Evolutionary conservation across 108 stramenopile genomes (phyloP).

Genomic region (Cylindrotheca closterium): DNA sequence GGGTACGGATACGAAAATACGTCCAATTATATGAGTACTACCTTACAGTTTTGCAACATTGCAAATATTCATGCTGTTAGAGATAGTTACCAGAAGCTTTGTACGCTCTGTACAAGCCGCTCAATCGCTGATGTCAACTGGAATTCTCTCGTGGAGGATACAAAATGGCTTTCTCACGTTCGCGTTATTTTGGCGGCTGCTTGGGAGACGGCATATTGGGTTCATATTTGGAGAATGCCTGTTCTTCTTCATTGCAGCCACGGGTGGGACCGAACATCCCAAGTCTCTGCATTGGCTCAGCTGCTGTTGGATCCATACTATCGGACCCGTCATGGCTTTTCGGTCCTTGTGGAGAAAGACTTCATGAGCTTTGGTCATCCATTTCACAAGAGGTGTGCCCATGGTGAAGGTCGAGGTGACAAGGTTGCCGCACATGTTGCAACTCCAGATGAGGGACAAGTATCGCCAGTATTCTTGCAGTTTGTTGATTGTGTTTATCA

Average conservation of each 20-base stretch:
- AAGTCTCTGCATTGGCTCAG: slow-evolving; percentile 89
- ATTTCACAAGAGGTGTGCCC: slow-evolving; percentile 90
- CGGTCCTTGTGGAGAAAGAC: slow-evolving; percentile 94
- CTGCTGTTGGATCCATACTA: slow-evolving; percentile 96
- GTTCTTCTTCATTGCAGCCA: slow-evolving; percentile 97
- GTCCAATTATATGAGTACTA: slow-evolving; percentile 74
- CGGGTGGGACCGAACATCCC: slow-evolving; percentile 99
- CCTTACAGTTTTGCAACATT: slow-evolving; percentile 83
- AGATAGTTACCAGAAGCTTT: slow-evolving; percentile 78
- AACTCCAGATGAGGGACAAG: slow-evolving; percentile 73
- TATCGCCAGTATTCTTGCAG: slow-evolving; percentile 96
- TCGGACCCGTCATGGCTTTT: slow-evolving; percentile 93
- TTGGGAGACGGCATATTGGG: slow-evolving; percentile 85
- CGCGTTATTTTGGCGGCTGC: slow-evolving; percentile 86
- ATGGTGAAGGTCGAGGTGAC: slow-evolving; percentile 87
- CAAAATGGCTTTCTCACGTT: slow-evolving; percentile 90
- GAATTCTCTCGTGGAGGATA: slow-evolving; percentile 82
- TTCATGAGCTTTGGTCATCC: slow-evolving; percentile 98
- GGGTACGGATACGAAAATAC: slow-evolving; percentile 93
- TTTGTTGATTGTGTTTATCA: slow-evolving; percentile 97
- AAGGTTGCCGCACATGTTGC: slow-evolving; percentile 3
- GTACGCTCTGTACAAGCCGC: slow-evolving; percentile 53
- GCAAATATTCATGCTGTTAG: slow-evolving; percentile 90
- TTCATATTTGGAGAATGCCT: slow-evolving; percentile 84
- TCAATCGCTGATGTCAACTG: slow-evolving; percentile 59